Evolutionary conservation across 176 grass and related monocot genomes (phyloP), one percentile per base, ranked within the genome.

Genomic region (Cocos nucifera): DNA sequence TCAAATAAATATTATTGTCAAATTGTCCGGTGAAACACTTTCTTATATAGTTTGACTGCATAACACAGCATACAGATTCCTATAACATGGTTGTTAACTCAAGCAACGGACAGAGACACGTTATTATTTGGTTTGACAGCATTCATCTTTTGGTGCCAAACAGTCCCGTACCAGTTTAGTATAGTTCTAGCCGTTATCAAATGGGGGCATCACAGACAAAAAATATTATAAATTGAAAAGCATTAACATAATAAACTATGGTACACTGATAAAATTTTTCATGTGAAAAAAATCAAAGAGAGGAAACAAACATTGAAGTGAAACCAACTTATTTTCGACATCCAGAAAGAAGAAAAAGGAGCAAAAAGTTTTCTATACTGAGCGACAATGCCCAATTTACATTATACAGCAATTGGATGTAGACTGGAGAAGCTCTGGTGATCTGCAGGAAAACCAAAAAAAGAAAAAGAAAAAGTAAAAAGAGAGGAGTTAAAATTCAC

Each of bases 361-460:
- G 22, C 57, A 50, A 35, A 8, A 58, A 12, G 16, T 51, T 56
- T 56, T 20, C 19, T 44, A 12, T 2, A 12, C 35, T 14, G 35
- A 44, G 28, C 6, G 35, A 19, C 25, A 59, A 59, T 30, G 12
- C 24, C 22, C 22, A 23, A 16, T 27, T 59, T 18, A 59, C 57
- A 59, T 59, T 30, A 59, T n/a, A 59, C 24, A 59, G 28, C 89
- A 95, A 63, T 86, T 89, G 66, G 82, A 72, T 63, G 79, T 53
- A 58, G 73, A 75, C 60, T 72, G 81, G 64, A 89, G 79, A 82
- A 89, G 89, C 65, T 85, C 85, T 0, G 89, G 89, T 23, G 89
- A 95, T 62, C 89, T 95, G 79, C 10, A 77, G 35, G 35, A 75
- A 25, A 9, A 65, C 22, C 22, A 61, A 12, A 15, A 64, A 3